Base-by-base conservation (phyloP, 2,329 filamentous ascomycete species). In the Colletotrichum musicola region DNA sequence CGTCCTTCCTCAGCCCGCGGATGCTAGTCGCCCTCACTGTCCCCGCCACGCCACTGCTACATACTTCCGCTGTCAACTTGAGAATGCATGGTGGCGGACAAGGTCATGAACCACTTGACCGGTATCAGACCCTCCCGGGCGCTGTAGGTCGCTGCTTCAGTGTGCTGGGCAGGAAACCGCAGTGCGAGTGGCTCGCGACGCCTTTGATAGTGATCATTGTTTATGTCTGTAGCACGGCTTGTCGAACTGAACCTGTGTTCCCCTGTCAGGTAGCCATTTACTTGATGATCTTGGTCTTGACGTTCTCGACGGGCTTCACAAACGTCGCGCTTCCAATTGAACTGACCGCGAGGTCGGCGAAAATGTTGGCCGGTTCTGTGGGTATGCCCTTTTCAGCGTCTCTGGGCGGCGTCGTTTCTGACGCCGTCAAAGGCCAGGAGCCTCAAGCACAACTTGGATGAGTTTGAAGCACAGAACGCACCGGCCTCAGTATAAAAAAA, bases 261-360 rank as follows among this genome's bases (percentile, higher is more conserved):
- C 10, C 72, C 68, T 12, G 22, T 4, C 22, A 25, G 22, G 22
- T 25, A 4, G 70, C 72, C 16, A 69, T 58, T 38, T 75, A 74
- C 27, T 76, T 69, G 16, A 77, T 69, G 16, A 75, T 67, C 25
- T 73, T 69, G 5, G 73, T 77, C 54, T 76, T 76, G 55, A 75
- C 54, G 42, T 73, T 74, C 57, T 76, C 74, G 6, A 74, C 74
- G 13, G 75, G 74, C 20, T 74, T 74, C 14, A 76, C 74, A 16
- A 76, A 73, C 4, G 71, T 59, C 2, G 75, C 47, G 14, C 70
- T 73, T 53, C 75, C 74, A 0, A 69, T 60, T 2, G 73, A 49
- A 0, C 75, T 74, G 1, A 73, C 16, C 16, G 66, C 69, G 0
- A 76, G 53, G 6, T 74, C 75, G 0, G 75, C 68, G 0, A 74